Evolutionary conservation across 352 stramenopile species (phyloP), one percentile per base, ranked within the genome.

Genomic region (Pythium rhizo-oryzae): DNA sequence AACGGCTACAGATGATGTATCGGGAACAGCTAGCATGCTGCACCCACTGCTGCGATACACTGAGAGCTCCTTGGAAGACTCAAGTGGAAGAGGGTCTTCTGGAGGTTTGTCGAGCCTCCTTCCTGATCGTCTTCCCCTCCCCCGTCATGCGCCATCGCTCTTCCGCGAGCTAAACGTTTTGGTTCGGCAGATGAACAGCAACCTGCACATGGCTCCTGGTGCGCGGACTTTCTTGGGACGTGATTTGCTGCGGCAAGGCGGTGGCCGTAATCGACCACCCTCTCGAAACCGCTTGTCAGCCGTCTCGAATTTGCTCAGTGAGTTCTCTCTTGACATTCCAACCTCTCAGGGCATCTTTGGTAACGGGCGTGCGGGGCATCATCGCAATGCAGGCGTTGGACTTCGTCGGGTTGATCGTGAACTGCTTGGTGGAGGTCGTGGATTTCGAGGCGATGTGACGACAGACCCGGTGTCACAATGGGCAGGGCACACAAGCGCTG

Each of bases 321-420:
- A 95, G 41, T 93, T 95, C 62, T 93, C 87, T 8, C 69, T 95
- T 18, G 85, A 94, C 53, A 87, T 93, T 33, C 85, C 85, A 9
- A 77, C 72, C 9, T 80, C 74, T 11, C 83, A 84, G 51, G 47
- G 81, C 18, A 56, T 70, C 11, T 71, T 82, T 33, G 69, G 65
- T 4, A 67, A 79, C 19, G 49, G 72, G 13, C 68, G 74, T 24
- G n/a, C 50, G 16, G 60, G 35, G 0, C 63, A 70, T 16, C 67
- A 78, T 43, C 65, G 65, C 21, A 16, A 72, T 39, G 69, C 70
- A 39, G 55, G 59, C 6, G 23, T 33, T 49, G 55, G 21, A 13
- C 72, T 90, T 58, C 82, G 80, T 35, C 71, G 77, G 44, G 60
- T 71, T 28, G 83, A 93, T 43, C 77, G 78, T 3, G 79, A 89